phyloP scores from a whole-genome alignment of 2,329 filamentous ascomycete genomes.

The Scedosporium boydii region DNA sequence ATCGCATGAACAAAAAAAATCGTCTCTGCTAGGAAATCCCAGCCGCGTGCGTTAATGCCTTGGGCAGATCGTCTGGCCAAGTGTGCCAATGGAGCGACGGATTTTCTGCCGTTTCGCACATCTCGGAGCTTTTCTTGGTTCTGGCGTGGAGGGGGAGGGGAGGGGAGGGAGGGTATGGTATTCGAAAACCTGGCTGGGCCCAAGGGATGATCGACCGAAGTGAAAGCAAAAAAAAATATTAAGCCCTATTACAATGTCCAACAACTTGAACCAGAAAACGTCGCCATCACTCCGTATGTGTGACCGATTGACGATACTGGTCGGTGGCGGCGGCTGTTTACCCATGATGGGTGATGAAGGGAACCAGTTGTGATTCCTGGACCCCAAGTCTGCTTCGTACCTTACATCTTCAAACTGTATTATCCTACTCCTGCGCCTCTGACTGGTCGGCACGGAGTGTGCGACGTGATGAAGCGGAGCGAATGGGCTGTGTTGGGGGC shows the following conservation, averaged over 20 bases:
- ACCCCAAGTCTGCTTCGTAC: not conserved
- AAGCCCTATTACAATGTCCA: not conserved
- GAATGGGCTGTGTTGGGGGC: slow-evolving; percentile 1
- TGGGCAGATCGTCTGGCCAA: not conserved
- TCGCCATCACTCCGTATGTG: not conserved
- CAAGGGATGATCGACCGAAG: not conserved
- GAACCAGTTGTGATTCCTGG: not conserved
- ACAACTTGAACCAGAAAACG: not conserved
- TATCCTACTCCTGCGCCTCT: not conserved
- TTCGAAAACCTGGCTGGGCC: not conserved
- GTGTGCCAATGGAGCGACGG: not conserved
- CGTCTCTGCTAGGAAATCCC: not conserved
- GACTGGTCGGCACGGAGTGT: not conserved
- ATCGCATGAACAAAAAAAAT: not conserved
- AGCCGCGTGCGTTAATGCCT: slow-evolving; percentile 4
- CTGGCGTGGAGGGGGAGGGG: not conserved
- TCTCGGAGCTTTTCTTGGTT: slow-evolving; percentile 5
- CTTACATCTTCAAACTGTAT: not conserved
- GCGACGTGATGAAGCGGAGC: not conserved
- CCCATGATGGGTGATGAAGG: not conserved
- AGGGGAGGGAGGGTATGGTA: no score
- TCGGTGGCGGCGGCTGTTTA: not conserved
- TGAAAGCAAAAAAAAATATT: not conserved
- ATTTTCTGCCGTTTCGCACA: slow-evolving; percentile 7
- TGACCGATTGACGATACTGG: not conserved